Percentiles rank a stretch among this genome's conserved stretches.
phyloP scores from a whole-genome alignment of 2,329 filamentous ascomycete genomes.

The Ceratocystiopsis brevicomis region DNA sequence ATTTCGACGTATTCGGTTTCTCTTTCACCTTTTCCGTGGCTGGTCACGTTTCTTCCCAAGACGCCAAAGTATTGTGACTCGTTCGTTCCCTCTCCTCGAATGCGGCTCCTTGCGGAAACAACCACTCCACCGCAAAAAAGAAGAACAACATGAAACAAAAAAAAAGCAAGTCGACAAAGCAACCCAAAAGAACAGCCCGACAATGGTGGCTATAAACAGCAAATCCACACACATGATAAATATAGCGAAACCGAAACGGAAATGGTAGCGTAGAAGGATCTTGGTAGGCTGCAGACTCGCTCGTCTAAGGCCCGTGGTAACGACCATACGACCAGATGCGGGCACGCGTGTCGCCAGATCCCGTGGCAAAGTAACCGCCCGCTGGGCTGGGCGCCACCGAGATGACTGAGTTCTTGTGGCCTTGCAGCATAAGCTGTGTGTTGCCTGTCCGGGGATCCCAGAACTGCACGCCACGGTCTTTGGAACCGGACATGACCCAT shows the following conservation, averaged over 20 bases:
- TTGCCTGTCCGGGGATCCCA: slow-evolving; percentile 91
- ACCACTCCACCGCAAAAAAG: not conserved
- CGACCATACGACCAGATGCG: slow-evolving; percentile 81
- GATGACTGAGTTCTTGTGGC: slow-evolving; percentile 97
- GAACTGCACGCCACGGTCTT: slow-evolving; percentile 94
- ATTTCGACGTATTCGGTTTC: no score
- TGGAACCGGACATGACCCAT: slow-evolving; percentile 95
- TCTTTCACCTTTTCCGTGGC: no score
- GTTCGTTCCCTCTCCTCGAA: no score
- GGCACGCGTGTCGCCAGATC: slow-evolving; percentile 92
- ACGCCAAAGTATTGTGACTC: no score
- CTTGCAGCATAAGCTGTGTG: slow-evolving; percentile 95
- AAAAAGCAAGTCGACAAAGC: not conserved
- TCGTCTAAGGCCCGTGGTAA: slow-evolving; percentile 6
- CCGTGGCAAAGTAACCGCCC: slow-evolving; percentile 80
- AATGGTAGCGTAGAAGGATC: not conserved
- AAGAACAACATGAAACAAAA: not conserved
- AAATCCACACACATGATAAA: not conserved
- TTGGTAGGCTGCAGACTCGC: no score
- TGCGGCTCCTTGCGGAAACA: no score
- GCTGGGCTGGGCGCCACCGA: slow-evolving; percentile 86
- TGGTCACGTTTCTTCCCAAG: no score
- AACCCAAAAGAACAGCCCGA: not conserved
- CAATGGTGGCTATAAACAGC: not conserved
- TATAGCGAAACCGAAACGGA: slow-evolving; percentile 1